Percentiles rank a stretch among this genome's conserved stretches.
Evolutionary conservation across 768 basidiomycete species (phyloP).

Genomic region (Cyclocybe cylindracea): DNA sequence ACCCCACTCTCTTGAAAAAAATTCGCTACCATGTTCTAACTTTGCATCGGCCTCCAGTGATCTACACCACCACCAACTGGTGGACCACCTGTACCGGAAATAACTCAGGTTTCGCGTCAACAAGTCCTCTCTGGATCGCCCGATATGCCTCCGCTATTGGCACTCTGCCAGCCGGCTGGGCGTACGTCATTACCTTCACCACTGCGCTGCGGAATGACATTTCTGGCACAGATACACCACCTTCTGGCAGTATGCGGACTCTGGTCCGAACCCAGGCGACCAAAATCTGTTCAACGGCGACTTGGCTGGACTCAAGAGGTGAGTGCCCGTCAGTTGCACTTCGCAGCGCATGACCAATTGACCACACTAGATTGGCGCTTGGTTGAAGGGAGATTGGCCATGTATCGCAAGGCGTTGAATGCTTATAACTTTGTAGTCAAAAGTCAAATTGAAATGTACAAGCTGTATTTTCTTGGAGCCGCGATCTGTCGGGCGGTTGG

Average conservation of each 20-base stretch:
- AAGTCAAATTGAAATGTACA: too few species aligned
- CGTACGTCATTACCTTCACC: slow-evolving; percentile 24
- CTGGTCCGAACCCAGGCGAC: slow-evolving; percentile 58
- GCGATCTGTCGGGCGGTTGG: too few species aligned
- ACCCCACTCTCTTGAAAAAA: neutral
- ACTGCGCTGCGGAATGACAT: neutral
- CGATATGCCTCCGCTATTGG: slow-evolving; percentile 49
- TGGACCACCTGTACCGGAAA: slow-evolving; percentile 70
- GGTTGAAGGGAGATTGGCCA: too few species aligned
- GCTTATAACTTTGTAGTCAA: too few species aligned
- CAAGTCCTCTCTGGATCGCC: slow-evolving; percentile 66
- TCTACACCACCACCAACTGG: slow-evolving; percentile 66
- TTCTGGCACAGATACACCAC: slow-evolving; percentile 38
- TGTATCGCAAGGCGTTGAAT: too few species aligned
- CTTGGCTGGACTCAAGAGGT: too few species aligned
- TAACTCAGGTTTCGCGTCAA: slow-evolving; percentile 46
- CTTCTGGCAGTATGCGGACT: slow-evolving; percentile 64
- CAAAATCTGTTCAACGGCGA: slow-evolving; percentile 56
- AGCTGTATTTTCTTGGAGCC: too few species aligned
- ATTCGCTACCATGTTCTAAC: neutral
- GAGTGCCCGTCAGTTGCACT: too few species aligned
- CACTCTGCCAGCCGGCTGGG: slow-evolving; percentile 60
- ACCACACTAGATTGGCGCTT: too few species aligned
- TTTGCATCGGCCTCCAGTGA: neutral
- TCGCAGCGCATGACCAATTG: too few species aligned